Evolutionary conservation across 345 rosid species (phyloP), one percentile per base, ranked within the genome.

Genomic region (Trapa incisa): DNA sequence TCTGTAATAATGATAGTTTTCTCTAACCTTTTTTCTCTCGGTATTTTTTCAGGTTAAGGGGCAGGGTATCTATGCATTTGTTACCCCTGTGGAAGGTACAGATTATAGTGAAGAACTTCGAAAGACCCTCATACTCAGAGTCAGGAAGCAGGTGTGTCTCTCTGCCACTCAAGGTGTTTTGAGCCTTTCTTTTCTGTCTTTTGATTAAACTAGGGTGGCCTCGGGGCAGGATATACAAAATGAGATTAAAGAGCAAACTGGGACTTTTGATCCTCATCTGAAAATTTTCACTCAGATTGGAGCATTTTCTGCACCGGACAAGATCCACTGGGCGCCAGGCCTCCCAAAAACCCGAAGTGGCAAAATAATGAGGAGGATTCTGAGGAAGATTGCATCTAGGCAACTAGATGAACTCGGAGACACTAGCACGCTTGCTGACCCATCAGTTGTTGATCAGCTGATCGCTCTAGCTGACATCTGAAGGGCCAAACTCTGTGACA

Each of bases 281-380:
- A 41, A 41, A 41, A 41, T 8, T 37, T 64, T 2, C 45, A 39
- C 72, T 42, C 80, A 92, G 97, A 92, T 92, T 37, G 99, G 98
- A 69, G 94, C 97, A 65, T 91, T 93, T 72, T 97, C 99, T 2
- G 92, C 96, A 41, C 97, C 99, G 1, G 99, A 91, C 75, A 86
- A 71, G 79, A 82, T 94, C 65, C 99, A 94, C 38, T 94, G 97
- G 97, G 97, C 99, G 2, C 96, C 96, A 0, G 88, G 88, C 22
- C 85, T 91, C 72, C 99, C 97, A 14, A 94, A 94, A 78, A 94
- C 99, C 2, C 87, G 95, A 76, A 94, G 99, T 67, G 99, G 99
- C 58, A 93, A 93, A 85, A 93, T 93, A 74, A 93, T 93, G 99
- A 78, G 99, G 68, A 87, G 99, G 77, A 86, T 93, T 75, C 78